phyloP scores from a whole-genome alignment of 306 rosid species.

The Quercus ilex region DNA sequence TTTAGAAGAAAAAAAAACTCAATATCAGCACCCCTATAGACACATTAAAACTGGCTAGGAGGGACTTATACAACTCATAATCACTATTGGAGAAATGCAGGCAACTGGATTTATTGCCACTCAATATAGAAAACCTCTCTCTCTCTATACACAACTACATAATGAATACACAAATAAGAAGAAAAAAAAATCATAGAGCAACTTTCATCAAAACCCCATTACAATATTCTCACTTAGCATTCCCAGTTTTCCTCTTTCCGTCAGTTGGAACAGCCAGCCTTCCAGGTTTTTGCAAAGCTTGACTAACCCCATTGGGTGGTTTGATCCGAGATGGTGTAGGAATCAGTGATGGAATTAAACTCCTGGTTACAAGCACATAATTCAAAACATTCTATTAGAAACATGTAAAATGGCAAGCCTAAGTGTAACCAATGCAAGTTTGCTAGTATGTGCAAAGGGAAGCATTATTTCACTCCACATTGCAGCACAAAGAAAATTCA shows the following conservation, averaged over 20 bases:
- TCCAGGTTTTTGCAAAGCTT: slow-evolving; percentile 29
- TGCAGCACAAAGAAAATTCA: neutral
- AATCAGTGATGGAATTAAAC: slow-evolving; percentile 71
- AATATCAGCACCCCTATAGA: slow-evolving; percentile 9
- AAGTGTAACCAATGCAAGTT: neutral
- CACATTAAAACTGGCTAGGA: slow-evolving; percentile 8
- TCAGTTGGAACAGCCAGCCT: slow-evolving; percentile 41
- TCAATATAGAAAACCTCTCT: slow-evolving; percentile 8
- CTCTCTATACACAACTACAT: slow-evolving; percentile 21
- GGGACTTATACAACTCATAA: slow-evolving; percentile 23
- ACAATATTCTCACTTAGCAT: slow-evolving; percentile 42
- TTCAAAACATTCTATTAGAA: neutral
- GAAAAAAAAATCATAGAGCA: slow-evolving; percentile 9
- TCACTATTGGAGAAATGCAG: slow-evolving; percentile 36
- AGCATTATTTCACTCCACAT: neutral
- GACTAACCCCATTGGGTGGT: slow-evolving; percentile 33
- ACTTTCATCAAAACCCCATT: slow-evolving; percentile 18
- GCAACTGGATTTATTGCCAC: slow-evolving; percentile 33
- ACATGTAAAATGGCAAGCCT: neutral
- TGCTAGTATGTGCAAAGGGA: neutral
- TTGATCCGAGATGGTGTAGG: slow-evolving; percentile 66
- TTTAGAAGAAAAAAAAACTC: neutral
- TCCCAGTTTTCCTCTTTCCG: slow-evolving; percentile 48
- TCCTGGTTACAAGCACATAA: slow-evolving; percentile 35
- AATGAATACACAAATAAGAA: slow-evolving; percentile 24